Conservation (phyloP, 2,329 filamentous ascomycete species). For the Aspergillus hortae region DNA sequence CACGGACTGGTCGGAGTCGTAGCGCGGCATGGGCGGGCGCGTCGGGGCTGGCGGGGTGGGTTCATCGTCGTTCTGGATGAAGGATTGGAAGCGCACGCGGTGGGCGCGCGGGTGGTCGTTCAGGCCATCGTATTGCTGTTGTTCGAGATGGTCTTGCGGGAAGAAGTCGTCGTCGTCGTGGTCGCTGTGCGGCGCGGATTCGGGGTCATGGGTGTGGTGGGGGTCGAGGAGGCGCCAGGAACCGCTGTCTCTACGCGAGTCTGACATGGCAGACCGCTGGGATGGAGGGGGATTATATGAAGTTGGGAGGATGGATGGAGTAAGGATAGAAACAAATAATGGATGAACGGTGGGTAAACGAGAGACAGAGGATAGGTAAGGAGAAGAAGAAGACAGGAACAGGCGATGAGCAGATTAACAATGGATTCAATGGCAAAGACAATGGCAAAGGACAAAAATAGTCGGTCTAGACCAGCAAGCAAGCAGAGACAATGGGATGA, state of each 20-base stretch:
- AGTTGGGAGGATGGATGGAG: neutral
- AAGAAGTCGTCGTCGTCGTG: neutral
- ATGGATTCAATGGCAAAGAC: neutral
- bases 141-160: no score
- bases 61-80: constrained; percentile 12
- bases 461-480: no score
- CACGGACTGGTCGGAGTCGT: constrained; percentile 16
- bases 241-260: constrained; percentile 2
- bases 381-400: neutral
- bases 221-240: neutral
- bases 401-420: neutral
- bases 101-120: constrained; percentile 6
- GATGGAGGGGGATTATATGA: neutral
- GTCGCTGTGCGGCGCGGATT: neutral
- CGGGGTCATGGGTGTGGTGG: neutral
- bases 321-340: neutral
- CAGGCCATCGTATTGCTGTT: neutral
- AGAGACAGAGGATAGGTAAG: no score
- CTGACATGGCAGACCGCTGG: constrained; percentile 5
- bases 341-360: no score
- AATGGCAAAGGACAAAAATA: neutral
- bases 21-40: constrained; percentile 8
- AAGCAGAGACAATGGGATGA: no score
- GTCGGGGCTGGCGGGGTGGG: neutral
- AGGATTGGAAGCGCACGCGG: constrained; percentile 20